Evolutionary conservation across 805 yeast genomes (phyloP).

Genomic region (Blastobotrys terrestris): DNA sequence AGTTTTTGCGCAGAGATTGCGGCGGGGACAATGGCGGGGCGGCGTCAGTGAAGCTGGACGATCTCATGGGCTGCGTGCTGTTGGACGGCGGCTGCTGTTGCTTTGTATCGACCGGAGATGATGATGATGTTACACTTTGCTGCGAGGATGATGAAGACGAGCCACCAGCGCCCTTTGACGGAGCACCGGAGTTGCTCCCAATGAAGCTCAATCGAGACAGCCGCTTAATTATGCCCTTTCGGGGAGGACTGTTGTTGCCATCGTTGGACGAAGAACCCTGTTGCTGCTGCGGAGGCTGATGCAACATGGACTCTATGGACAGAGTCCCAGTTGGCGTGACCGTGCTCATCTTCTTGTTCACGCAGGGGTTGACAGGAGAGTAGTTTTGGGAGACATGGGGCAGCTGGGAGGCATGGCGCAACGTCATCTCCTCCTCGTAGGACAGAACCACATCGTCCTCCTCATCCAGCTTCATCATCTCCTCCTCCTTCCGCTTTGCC

Average conservation of each 20-base stretch:
- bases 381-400: constrained; percentile 12
- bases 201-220: not conserved
- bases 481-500: not conserved
- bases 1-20: not conserved
- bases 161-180: not conserved
- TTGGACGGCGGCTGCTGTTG: not conserved
- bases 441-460: constrained; percentile 19
- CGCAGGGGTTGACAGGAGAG: constrained; percentile 6
- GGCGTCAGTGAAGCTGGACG: not conserved
- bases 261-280: not conserved
- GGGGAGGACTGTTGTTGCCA: not conserved
- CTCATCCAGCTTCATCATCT: not conserved
- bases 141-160: not conserved
- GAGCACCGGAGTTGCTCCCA: not conserved
- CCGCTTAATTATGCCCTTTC: not conserved
- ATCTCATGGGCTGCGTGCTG: not conserved
- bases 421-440: constrained; percentile 18
- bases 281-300: not conserved
- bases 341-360: not conserved
- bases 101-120: not conserved
- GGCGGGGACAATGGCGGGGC: not conserved
- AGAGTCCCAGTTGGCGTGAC: constrained; percentile 16
- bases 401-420: constrained; percentile 16
- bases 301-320: constrained; percentile 17
- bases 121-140: not conserved